phyloP scores from a whole-genome alignment of 306 rosid genomes.

The Datisca glomerata region DNA sequence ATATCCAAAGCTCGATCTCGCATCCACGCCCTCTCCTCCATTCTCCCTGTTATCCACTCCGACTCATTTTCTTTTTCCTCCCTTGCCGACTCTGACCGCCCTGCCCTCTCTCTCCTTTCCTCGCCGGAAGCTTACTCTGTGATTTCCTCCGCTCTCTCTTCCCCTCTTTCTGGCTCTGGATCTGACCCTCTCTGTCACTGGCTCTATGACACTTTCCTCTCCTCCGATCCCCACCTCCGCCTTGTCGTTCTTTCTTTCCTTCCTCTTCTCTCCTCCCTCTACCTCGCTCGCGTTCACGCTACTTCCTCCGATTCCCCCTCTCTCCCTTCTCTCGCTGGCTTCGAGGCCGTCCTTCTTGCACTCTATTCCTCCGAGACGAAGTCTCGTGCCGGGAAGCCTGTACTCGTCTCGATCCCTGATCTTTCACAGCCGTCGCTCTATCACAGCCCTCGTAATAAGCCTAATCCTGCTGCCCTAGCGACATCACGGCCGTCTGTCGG shows the following conservation, averaged over 20 bases:
- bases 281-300: slow-evolving; percentile 68
- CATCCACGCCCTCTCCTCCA: slow-evolving; percentile 61
- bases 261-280: slow-evolving; percentile 70
- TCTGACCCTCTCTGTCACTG: slow-evolving; percentile 92
- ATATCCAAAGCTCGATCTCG: slow-evolving; percentile 87
- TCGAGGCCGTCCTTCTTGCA: slow-evolving; percentile 86
- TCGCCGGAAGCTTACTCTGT: slow-evolving; percentile 54
- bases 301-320: slow-evolving; percentile 44
- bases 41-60: slow-evolving; percentile 34
- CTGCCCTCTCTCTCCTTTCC: slow-evolving; percentile 87
- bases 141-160: slow-evolving; percentile 35
- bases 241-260: slow-evolving; percentile 82
- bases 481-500: slow-evolving; percentile 33
- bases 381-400: slow-evolving; percentile 66
- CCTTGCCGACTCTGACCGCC: slow-evolving; percentile 94
- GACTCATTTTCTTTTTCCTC: slow-evolving; percentile 32
- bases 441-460: slow-evolving; percentile 42
- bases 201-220: slow-evolving; percentile 92
- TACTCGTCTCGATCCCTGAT: slow-evolving; percentile 69
- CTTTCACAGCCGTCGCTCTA: slow-evolving; percentile 85
- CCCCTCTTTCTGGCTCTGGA: slow-evolving; percentile 50
- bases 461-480: neutral
- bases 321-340: slow-evolving; percentile 62
- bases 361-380: slow-evolving; percentile 76
- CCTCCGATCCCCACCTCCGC: slow-evolving; percentile 77